Percentiles rank a stretch among this genome's conserved stretches.
Evolutionary conservation across 306 rosid genomes (phyloP).

Genomic region (Cucurbita maxima): DNA sequence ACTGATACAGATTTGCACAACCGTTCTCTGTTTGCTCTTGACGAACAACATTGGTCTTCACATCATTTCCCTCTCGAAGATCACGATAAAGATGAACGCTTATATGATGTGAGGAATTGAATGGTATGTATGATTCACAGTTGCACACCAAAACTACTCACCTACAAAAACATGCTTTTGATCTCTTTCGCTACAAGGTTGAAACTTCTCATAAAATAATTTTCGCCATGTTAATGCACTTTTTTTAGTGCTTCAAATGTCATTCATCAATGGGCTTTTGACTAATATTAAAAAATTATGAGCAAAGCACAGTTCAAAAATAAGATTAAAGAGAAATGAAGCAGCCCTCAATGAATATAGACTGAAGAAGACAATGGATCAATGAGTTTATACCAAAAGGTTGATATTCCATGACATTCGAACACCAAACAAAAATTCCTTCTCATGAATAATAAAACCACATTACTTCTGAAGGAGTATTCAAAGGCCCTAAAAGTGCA

Average conservation of each 20-base stretch:
- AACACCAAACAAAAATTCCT: constrained; percentile 1
- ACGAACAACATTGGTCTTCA: constrained; percentile 14
- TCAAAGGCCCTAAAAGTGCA: neutral
- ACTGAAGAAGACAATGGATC: neutral
- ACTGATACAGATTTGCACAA: constrained; percentile 24
- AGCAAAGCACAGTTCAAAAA: neutral
- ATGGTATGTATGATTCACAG: constrained; percentile 10
- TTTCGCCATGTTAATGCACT: too few species aligned
- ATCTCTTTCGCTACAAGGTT: constrained; percentile 47
- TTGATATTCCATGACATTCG: neutral
- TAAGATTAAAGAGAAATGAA: neutral
- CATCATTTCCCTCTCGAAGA: constrained; percentile 9
- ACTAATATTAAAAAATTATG: neutral
- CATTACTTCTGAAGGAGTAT: constrained; percentile 1
- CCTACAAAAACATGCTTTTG: constrained; percentile 28
- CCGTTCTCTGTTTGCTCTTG: constrained; percentile 10
- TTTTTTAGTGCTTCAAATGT: too few species aligned
- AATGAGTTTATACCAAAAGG: neutral
- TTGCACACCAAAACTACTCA: constrained; percentile 9
- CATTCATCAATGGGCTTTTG: too few species aligned
- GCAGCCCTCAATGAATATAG: neutral
- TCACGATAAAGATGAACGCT: constrained; percentile 8
- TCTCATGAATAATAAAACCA: constrained; percentile 4
- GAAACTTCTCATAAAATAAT: neutral
- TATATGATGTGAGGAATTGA: constrained; percentile 12